These are phyloP conservation scores for Candida ascalaphidarum DNA, from an alignment of 805 yeast species.

Conservation along the genomic window DNA sequence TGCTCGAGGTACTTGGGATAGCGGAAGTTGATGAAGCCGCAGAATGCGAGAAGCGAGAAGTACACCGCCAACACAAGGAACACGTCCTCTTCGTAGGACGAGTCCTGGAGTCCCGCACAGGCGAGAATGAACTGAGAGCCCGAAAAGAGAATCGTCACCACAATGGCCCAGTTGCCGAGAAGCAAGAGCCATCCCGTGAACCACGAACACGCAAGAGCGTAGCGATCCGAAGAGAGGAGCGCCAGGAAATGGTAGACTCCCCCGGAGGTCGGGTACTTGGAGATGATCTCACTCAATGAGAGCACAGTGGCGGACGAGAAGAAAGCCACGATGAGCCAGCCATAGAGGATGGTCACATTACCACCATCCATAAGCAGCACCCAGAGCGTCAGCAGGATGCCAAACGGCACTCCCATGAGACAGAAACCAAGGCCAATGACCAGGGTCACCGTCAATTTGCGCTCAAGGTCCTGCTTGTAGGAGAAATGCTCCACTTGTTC, in stretches of 20 bases:
- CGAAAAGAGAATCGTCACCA: conserved; percentile 63
- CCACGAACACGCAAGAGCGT: conserved; percentile 60
- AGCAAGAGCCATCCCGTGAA: conserved; percentile 70
- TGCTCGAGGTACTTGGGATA: conserved; percentile 52
- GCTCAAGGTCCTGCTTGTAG: conserved; percentile 62
- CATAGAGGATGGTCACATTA: conserved; percentile 65
- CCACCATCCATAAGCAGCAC: conserved; percentile 72
- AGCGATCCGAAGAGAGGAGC: conserved; percentile 50
- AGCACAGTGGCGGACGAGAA: conserved; percentile 58
- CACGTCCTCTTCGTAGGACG: conserved; percentile 49
- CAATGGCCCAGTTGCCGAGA: conserved; percentile 73
- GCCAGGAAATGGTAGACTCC: conserved; percentile 75
- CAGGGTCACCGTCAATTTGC: conserved; percentile 60
- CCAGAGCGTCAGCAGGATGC: conserved; percentile 65
- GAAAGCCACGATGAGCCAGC: conserved; percentile 60
- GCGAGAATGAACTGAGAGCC: conserved; percentile 70
- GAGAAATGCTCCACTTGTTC: conserved; percentile 65
- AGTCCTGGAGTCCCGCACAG: conserved; percentile 53
- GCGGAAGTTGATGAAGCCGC: conserved; percentile 56
- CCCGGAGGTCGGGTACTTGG: conserved; percentile 71
- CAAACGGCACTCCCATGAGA: conserved; percentile 75
- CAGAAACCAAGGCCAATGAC: conserved; percentile 75
- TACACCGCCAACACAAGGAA: conserved; percentile 50
- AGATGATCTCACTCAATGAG: conserved; percentile 68
- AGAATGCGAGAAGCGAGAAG: conserved; percentile 45